Evolutionary conservation across 2,329 filamentous ascomycete genomes (phyloP).

Genomic region (Erysiphe pulchra): DNA sequence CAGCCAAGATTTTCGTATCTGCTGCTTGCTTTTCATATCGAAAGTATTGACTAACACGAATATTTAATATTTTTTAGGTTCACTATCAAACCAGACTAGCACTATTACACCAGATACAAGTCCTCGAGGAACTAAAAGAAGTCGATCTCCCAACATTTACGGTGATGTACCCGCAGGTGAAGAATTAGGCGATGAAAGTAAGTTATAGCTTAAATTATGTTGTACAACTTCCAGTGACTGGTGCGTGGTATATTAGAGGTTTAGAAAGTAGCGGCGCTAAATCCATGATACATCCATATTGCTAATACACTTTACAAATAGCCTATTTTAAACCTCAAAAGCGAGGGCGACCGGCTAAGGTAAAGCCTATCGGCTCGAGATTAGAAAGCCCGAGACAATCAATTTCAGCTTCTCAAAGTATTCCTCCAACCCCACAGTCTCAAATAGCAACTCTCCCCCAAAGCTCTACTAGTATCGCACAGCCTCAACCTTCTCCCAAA

Average conservation of each 20-base stretch:
- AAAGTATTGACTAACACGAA: too few species aligned
- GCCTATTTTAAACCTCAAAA: constrained; percentile 18
- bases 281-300: constrained; percentile 2
- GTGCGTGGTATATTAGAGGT: neutral
- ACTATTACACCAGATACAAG: constrained; percentile 24
- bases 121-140: constrained; percentile 52
- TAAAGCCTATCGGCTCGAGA: constrained; percentile 20
- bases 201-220: constrained; percentile 17
- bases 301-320: constrained; percentile 4
- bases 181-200: constrained; percentile 48
- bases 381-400: constrained; percentile 31
- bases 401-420: constrained; percentile 19
- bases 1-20: too few species aligned
- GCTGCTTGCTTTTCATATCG: too few species aligned
- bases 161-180: constrained; percentile 26
- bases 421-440: constrained; percentile 27
- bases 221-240: neutral
- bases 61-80: too few species aligned
- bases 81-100: too few species aligned
- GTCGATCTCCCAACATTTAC: constrained; percentile 39
- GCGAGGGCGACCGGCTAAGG: constrained; percentile 14
- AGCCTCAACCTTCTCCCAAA: constrained; percentile 38
- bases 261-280: constrained; percentile 6
- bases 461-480: constrained; percentile 12
- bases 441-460: constrained; percentile 11